A percentile compares a stretch with the other conserved stretches of the same genome.
Evolutionary conservation across 2,329 filamentous ascomycete genomes (phyloP).

Genomic region (Rutstroemia sp.): DNA sequence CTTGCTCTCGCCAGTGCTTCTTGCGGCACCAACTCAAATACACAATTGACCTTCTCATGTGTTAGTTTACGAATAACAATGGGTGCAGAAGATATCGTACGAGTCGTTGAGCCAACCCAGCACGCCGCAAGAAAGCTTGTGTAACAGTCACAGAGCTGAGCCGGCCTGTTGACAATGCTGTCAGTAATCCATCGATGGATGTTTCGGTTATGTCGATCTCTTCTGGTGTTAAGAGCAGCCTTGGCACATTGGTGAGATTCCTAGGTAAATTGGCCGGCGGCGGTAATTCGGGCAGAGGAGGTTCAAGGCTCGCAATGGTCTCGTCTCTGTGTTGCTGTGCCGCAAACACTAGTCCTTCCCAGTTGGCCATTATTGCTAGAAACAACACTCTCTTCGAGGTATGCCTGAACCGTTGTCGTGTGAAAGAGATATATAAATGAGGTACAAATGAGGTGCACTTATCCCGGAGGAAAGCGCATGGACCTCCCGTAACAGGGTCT

Average conservation of each 20-base stretch:
- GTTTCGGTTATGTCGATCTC: slow-evolving; percentile 22
- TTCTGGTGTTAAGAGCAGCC: neutral
- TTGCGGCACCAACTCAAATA: too few relatives aligned
- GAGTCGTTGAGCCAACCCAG: slow-evolving; percentile 39
- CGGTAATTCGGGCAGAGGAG: neutral
- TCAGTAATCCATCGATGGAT: slow-evolving; percentile 16
- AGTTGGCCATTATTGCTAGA: too few relatives aligned
- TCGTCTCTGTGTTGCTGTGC: neutral
- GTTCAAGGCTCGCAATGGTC: neutral
- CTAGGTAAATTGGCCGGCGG: neutral
- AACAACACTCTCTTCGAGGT: too few relatives aligned
- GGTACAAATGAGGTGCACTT: too few relatives aligned
- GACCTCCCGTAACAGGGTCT: too few relatives aligned
- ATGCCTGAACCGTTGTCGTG: too few relatives aligned
- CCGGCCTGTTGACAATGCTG: slow-evolving; percentile 13
- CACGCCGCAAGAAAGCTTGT: slow-evolving; percentile 39
- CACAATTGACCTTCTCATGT: too few relatives aligned
- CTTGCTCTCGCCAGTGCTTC: too few relatives aligned
- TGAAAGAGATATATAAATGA: too few relatives aligned
- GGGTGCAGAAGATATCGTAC: slow-evolving; percentile 19
- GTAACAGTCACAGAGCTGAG: slow-evolving; percentile 30
- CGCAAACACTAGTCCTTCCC: too few relatives aligned
- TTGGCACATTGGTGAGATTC: neutral
- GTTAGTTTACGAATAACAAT: too few relatives aligned
- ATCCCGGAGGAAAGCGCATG: too few relatives aligned